These are phyloP conservation scores for Xylaria sp. DNA, from an alignment of 2,329 filamentous ascomycete species.

Conservation along the genomic window DNA sequence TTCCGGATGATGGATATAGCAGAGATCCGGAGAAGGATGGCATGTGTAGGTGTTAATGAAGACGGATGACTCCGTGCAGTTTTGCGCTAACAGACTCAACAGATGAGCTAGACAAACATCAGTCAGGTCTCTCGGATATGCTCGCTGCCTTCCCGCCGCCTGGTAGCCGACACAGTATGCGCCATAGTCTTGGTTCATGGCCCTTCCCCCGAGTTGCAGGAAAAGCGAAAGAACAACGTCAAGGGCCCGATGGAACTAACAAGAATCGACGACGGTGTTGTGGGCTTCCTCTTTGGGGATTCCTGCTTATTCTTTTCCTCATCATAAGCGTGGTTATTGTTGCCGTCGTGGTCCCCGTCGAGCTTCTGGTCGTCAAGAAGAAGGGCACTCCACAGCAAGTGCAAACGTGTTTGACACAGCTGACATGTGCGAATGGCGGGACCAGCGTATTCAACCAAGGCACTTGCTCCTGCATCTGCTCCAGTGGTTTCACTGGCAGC, in stretches of 20 bases:
- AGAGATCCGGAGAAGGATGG: constrained; percentile 37
- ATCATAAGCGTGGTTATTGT: constrained; percentile 69
- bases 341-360: constrained; percentile 72
- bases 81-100: constrained; percentile 19
- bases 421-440: constrained; percentile 74
- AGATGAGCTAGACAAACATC: constrained; percentile 40
- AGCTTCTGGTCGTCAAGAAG: constrained; percentile 58
- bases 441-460: constrained; percentile 63
- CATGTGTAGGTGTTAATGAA: constrained; percentile 33
- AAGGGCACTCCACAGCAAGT: constrained; percentile 33
- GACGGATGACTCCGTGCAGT: not conserved
- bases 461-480: constrained; percentile 79
- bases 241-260: not conserved
- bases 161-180: constrained; percentile 39
- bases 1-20: constrained; percentile 41
- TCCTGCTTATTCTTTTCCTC: constrained; percentile 60
- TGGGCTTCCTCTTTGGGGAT: constrained; percentile 75
- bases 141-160: constrained; percentile 60
- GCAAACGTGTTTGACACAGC: constrained; percentile 53
- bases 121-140: constrained; percentile 58
- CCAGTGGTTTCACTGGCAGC: constrained; percentile 71
- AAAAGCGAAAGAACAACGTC: constrained; percentile 6
- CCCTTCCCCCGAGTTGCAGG: constrained; percentile 36
- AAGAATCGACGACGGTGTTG: constrained; percentile 61
- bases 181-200: constrained; percentile 47